These are phyloP conservation scores for Huntiella abstrusa DNA, from an alignment of 2,329 filamentous ascomycete genomes.

Conservation along the genomic window DNA sequence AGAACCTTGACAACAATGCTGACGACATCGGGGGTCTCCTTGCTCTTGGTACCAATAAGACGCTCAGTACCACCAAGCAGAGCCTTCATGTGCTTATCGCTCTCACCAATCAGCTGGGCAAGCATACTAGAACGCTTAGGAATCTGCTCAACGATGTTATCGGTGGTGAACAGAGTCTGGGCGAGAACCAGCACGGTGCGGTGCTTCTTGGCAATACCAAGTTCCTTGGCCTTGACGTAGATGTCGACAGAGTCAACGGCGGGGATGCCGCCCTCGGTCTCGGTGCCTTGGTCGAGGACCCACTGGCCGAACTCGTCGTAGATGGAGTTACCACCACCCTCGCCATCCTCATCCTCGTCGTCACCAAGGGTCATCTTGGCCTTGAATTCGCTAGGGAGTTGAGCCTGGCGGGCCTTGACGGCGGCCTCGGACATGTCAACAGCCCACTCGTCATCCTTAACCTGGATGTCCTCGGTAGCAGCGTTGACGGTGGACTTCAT, in stretches of 20 bases:
- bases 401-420: conserved; percentile 81
- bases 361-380: conserved; percentile 70
- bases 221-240: conserved; percentile 90
- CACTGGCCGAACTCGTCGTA: conserved; percentile 90
- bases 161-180: conserved; percentile 71
- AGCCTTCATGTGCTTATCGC: conserved; percentile 87
- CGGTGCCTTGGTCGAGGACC: conserved; percentile 57
- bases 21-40: conserved; percentile 60
- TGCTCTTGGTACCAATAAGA: conserved; percentile 53
- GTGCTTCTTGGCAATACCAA: conserved; percentile 88
- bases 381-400: conserved; percentile 89
- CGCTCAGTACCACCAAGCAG: conserved; percentile 90
- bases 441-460: conserved; percentile 82
- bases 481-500: conserved; percentile 44
- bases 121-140: conserved; percentile 67
- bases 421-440: conserved; percentile 93
- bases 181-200: conserved; percentile 81
- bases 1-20: conserved; percentile 69
- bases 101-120: conserved; percentile 66
- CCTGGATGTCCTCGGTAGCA: conserved; percentile 33
- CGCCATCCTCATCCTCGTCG: conserved; percentile 65
- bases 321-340: conserved; percentile 51
- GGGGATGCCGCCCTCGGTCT: conserved; percentile 48
- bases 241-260: conserved; percentile 78
- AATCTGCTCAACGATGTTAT: conserved; percentile 77